Conservation (phyloP, 2,329 filamentous ascomycete species). For the Fusarium brachygibbosum region DNA sequence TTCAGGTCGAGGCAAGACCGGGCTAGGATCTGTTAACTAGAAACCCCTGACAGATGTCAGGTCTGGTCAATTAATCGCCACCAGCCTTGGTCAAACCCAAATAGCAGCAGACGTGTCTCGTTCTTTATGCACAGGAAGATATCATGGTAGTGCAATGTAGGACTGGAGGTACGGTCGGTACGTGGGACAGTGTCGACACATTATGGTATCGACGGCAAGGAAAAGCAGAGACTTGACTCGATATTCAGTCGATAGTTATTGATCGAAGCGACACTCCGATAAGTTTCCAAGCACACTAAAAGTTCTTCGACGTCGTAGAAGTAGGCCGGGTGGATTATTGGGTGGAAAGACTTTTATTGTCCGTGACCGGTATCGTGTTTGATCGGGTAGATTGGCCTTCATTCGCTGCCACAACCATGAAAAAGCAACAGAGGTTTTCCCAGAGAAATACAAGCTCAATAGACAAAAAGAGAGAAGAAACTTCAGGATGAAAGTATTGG, state of each 20-base stretch:
- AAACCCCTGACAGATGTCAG: background rate
- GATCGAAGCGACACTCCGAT: too few species aligned
- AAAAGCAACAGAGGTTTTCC: background rate
- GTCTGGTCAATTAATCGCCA: background rate
- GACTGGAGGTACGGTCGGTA: background rate
- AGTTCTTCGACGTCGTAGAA: accelerated
- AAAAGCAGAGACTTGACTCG: background rate
- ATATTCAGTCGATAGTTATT: background rate
- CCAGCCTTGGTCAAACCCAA: background rate
- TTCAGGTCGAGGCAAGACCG: background rate
- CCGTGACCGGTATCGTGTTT: background rate
- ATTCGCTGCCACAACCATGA: background rate
- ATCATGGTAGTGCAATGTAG: too few species aligned
- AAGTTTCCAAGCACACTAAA: accelerated
- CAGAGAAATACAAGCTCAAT: background rate
- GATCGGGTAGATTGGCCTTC: background rate
- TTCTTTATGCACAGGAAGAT: accelerated
- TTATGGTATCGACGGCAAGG: background rate
- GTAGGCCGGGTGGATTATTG: accelerated
- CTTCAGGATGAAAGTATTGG: accelerated
- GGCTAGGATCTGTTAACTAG: background rate
- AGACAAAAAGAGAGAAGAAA: background rate
- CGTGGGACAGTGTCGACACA: background rate
- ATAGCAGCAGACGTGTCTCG: background rate
- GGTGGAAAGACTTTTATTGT: background rate